phyloP scores from a whole-genome alignment of 2,329 filamentous ascomycete genomes.

The Scytalidium sp. region DNA sequence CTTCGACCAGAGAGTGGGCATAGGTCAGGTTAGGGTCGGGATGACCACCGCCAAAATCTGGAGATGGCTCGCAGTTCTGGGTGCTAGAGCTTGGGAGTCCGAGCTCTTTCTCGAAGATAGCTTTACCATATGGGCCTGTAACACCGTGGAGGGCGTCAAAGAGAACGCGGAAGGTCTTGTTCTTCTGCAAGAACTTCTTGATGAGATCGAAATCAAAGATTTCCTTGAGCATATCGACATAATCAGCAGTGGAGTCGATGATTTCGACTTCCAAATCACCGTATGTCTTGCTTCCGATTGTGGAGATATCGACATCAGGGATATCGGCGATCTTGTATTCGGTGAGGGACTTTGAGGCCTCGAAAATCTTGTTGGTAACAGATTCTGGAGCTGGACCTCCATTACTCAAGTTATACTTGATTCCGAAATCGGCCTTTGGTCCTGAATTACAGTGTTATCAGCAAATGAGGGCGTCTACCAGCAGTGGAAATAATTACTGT shows the following conservation, averaged over 20 bases:
- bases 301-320: constrained; percentile 79
- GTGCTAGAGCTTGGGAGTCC: constrained; percentile 73
- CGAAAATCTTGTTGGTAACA: constrained; percentile 97
- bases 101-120: constrained; percentile 93
- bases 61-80: constrained; percentile 88
- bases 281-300: constrained; percentile 80
- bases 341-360: constrained; percentile 81
- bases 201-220: constrained; percentile 98
- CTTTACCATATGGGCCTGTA: constrained; percentile 90
- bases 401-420: constrained; percentile 99
- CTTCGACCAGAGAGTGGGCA: constrained; percentile 89
- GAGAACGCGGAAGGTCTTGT: constrained; percentile 92
- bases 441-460: constrained; percentile 46
- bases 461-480: constrained; percentile 1
- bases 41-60: constrained; percentile 96
- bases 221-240: constrained; percentile 91
- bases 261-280: constrained; percentile 90
- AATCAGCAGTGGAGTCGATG: constrained; percentile 89
- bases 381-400: constrained; percentile 93
- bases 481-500: constrained; percentile 17
- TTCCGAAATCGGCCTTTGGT: constrained; percentile 92
- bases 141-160: constrained; percentile 95
- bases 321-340: constrained; percentile 92
- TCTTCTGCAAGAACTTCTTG: constrained; percentile 83
- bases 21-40: constrained; percentile 98